Evolutionary conservation across 345 rosid species (phyloP), one percentile per base, ranked within the genome.

Genomic region (Salix suchowensis): DNA sequence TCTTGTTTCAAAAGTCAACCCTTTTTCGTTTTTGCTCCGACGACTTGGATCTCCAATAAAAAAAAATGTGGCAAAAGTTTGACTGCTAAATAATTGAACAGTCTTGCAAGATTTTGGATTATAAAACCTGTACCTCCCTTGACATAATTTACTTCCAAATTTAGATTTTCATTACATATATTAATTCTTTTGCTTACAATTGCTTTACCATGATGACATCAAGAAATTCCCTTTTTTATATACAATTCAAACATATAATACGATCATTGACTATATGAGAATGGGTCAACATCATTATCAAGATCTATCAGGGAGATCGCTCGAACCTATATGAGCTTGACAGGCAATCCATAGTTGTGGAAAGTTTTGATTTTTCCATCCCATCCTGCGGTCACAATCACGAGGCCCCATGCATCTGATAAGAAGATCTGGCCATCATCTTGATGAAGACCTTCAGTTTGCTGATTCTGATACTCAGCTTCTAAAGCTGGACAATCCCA

Each of bases 331-430:
- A 80, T 85, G 1, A 80, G 75, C 70, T 80, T 77, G 36, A 84
- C 65, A 7, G 96, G 93, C 83, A 89, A 66, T 75, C 98, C 98
- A 72, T 88, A 89, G 79, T 89, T 93, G 67, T 88, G 93, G 82
- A 88, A 95, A 46, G 91, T 88, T 81, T 84, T 87, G 77, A 95
- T 89, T 2, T 61, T 80, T 64, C 98, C 98, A 54, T 93, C 96
- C 64, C 80, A 82, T 65, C 94, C 89, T 7, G 90, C 98, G 2
- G 97, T 83, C 65, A 89, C 94, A n/a, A 95, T 88, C 46, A 90
- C 96, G 1, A 90, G 67, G 37, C 97, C 91, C 97, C 97, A 93
- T 34, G 96, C 84, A 21, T 85, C 88, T 4, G 91, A 65, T 12
- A 81, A 15, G 37, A 74, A 69, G 16, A 6, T 28, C 14, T 21